These are phyloP conservation scores for Curvularia eragrostidis DNA, from an alignment of 2,329 filamentous ascomycete species.

Conservation along the genomic window DNA sequence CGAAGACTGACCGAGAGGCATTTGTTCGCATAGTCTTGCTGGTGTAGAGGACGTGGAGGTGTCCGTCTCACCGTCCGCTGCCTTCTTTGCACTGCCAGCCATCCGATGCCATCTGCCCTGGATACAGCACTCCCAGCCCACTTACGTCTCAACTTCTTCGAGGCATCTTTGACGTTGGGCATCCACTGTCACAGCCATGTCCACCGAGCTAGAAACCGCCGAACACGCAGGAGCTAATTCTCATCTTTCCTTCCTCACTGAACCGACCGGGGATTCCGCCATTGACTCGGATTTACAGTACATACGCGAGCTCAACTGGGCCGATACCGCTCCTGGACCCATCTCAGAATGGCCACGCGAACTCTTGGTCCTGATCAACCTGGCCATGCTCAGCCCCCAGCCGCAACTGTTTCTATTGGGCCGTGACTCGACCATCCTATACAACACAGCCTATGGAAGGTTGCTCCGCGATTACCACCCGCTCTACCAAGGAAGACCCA, in stretches of 20 bases:
- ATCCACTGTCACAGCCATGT: background rate
- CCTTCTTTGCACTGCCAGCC: constrained; percentile 1
- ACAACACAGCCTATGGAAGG: constrained; percentile 9
- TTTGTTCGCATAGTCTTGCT: constrained; percentile 3
- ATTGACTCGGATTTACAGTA: constrained; percentile 7
- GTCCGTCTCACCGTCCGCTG: background rate
- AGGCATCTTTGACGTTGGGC: background rate
- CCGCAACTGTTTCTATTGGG: constrained; percentile 7
- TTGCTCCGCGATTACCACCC: constrained; percentile 8
- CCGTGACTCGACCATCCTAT: constrained; percentile 5
- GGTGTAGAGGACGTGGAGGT: background rate
- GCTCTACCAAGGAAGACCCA: constrained; percentile 6
- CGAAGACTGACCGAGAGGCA: constrained; percentile 6
- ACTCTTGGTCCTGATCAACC: constrained; percentile 7
- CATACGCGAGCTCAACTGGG: constrained; percentile 7
- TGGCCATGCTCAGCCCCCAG: constrained; percentile 7
- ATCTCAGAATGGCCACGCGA: constrained; percentile 9
- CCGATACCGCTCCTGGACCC: constrained; percentile 5
- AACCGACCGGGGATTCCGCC: constrained; percentile 6
- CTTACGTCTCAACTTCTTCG: background rate
- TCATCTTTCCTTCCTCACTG: constrained; percentile 7
- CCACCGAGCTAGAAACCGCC: constrained; percentile 3
- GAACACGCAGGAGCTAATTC: background rate
- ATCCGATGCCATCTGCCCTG: constrained; percentile 1
- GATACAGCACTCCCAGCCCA: background rate